phyloP scores from a whole-genome alignment of 352 stramenopile species.

The Phytopythium ostracodes region DNA sequence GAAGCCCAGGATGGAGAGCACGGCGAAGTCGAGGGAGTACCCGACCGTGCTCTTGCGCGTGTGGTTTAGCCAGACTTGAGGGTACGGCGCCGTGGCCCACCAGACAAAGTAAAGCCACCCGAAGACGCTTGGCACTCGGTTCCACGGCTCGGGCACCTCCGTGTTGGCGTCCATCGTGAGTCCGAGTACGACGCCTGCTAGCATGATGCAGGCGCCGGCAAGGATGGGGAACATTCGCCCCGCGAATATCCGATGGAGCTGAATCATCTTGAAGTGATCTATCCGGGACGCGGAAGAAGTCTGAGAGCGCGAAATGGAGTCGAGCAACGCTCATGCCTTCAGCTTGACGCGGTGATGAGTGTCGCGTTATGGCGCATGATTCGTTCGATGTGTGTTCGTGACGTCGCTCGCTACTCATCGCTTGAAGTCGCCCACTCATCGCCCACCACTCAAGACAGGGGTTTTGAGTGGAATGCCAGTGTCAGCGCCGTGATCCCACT shows the following conservation, averaged over 20 bases:
- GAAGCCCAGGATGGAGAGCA: slow-evolving; percentile 92
- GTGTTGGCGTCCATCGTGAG: slow-evolving; percentile 42
- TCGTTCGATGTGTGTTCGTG: too few species aligned
- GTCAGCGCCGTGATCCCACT: too few species aligned
- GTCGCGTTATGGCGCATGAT: not conserved
- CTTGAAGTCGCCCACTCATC: not conserved
- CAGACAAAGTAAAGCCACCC: slow-evolving; percentile 84
- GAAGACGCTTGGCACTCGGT: slow-evolving; percentile 62
- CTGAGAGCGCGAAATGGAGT: not conserved
- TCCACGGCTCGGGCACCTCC: slow-evolving; percentile 58
- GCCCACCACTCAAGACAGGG: not conserved
- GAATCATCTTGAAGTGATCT: not conserved
- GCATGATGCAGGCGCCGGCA: slow-evolving; percentile 32
- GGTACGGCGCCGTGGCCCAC: slow-evolving; percentile 77
- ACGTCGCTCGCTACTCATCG: not conserved
- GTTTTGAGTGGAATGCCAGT: not conserved
- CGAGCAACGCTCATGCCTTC: not conserved
- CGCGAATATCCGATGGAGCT: slow-evolving; percentile 13
- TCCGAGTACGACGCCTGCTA: slow-evolving; percentile 34
- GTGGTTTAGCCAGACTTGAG: slow-evolving; percentile 90
- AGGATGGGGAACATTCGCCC: slow-evolving; percentile 44
- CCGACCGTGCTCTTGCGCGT: slow-evolving; percentile 76
- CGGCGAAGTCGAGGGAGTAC: slow-evolving; percentile 86
- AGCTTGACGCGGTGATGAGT: not conserved
- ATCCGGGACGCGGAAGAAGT: not conserved